Conservation (phyloP, 2,329 filamentous ascomycete genomes). For the Tolypocladium tropicale region DNA sequence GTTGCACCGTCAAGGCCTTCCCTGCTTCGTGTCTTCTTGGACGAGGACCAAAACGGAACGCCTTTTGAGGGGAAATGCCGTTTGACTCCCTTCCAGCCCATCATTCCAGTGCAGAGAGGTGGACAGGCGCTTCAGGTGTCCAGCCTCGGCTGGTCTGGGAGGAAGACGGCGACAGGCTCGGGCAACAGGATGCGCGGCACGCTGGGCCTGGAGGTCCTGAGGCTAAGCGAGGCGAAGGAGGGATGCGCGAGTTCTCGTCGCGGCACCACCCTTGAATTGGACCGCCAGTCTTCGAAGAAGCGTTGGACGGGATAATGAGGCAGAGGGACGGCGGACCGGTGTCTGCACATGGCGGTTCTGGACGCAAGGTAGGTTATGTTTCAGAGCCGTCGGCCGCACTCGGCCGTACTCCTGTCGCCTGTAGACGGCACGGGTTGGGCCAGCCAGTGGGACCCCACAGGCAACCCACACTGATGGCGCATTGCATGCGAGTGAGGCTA, state of each 20-base stretch:
- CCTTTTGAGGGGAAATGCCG: constrained; percentile 23
- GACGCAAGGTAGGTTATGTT: constrained; percentile 15
- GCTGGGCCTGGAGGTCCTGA: background rate
- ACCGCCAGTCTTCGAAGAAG: background rate
- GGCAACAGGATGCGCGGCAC: background rate
- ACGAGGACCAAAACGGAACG: constrained; percentile 18
- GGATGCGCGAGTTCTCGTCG: background rate
- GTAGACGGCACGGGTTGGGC: constrained; percentile 13
- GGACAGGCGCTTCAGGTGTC: background rate
- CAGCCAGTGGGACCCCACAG: constrained; percentile 21
- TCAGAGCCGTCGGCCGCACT: constrained; percentile 25
- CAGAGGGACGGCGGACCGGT: background rate
- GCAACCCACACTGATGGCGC: constrained; percentile 10
- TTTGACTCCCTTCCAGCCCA: constrained; percentile 29
- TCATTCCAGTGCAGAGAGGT: constrained; percentile 10
- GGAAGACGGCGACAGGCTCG: background rate
- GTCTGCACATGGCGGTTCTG: constrained; percentile 7
- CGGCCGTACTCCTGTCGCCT: constrained; percentile 24
- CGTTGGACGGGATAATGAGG: constrained; percentile 1
- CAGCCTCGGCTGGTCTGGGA: background rate
- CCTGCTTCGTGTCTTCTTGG: constrained; percentile 17
- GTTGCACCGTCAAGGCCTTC: constrained; percentile 1
- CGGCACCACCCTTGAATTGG: background rate
- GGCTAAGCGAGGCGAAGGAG: background rate
- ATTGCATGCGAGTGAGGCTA: background rate